These are phyloP conservation scores for Gymnopilus junonius DNA, from an alignment of 768 basidiomycete species.

Conservation along the genomic window DNA sequence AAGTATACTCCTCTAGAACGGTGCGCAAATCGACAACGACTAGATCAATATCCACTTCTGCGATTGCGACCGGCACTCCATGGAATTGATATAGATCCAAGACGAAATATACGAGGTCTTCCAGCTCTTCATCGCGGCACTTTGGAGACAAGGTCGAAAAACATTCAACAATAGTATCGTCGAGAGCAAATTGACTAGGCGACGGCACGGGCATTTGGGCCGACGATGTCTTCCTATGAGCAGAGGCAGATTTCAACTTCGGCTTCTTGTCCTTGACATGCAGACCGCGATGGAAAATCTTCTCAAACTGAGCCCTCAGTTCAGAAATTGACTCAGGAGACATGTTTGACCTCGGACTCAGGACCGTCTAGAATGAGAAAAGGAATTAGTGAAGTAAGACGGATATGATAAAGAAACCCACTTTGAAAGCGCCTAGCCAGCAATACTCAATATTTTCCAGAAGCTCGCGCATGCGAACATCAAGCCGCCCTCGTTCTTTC, in stretches of 20 bases:
- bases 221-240: constrained; percentile 40
- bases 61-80: constrained; percentile 84
- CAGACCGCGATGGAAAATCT: constrained; percentile 70
- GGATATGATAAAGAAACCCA: constrained; percentile 32
- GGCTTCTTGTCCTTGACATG: constrained; percentile 66
- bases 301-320: constrained; percentile 73
- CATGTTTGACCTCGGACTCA: constrained; percentile 49
- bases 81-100: constrained; percentile 95
- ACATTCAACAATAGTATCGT: constrained; percentile 80
- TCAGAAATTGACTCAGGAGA: constrained; percentile 51
- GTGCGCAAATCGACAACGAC: constrained; percentile 84
- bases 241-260: constrained; percentile 36
- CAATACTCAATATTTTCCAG: constrained; percentile 90
- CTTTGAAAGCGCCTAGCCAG: constrained; percentile 99
- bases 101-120: constrained; percentile 93
- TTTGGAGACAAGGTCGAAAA: constrained; percentile 83
- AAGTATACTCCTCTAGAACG: constrained; percentile 74
- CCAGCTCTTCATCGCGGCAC: constrained; percentile 91
- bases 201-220: constrained; percentile 36
- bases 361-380: constrained; percentile 57
- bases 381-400: background rate
- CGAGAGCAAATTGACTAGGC: constrained; percentile 57
- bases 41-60: constrained; percentile 91
- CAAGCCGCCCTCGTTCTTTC: constrained; percentile 77
- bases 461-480: constrained; percentile 73